Percentiles rank a stretch among this genome's conserved stretches.
Conservation (phyloP, 2,329 filamentous ascomycete genomes). For the Epichloe typhina region DNA sequence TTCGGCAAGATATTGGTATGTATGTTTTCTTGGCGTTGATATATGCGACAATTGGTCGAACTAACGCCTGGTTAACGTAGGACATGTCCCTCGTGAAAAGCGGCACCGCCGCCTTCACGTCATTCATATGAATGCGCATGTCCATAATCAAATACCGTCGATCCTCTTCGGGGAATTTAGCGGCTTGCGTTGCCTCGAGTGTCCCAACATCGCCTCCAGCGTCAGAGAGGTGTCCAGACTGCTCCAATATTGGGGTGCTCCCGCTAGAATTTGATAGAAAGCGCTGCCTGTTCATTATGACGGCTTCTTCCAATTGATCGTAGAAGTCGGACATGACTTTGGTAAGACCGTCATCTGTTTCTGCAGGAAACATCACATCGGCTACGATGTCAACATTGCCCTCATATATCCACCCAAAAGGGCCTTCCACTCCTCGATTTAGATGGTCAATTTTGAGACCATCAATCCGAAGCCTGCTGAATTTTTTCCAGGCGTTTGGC, state of each 20-base stretch:
- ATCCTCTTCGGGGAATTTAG: constrained; percentile 34
- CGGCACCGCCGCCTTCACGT: constrained; percentile 83
- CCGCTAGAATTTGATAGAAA: constrained; percentile 39
- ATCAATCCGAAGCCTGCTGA: constrained; percentile 83
- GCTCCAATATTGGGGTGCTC: constrained; percentile 14
- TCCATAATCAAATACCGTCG: constrained; percentile 85
- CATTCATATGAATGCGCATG: constrained; percentile 85
- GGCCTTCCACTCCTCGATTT: constrained; percentile 82
- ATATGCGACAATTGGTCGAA: constrained; percentile 92
- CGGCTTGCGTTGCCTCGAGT: constrained; percentile 6
- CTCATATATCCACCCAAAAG: constrained; percentile 96
- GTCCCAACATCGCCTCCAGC: constrained; percentile 9
- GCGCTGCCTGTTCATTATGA: constrained; percentile 61
- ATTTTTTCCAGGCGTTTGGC: constrained; percentile 80
- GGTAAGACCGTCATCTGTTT: constrained; percentile 74
- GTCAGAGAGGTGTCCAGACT: constrained; percentile 21
- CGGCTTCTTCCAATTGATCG: constrained; percentile 85
- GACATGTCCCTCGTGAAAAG: constrained; percentile 85
- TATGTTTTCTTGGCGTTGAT: constrained; percentile 94
- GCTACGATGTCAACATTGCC: constrained; percentile 94
- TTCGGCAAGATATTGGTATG: constrained; percentile 86
- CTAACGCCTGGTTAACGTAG: constrained; percentile 90
- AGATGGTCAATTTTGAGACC: constrained; percentile 90
- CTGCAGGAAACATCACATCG: constrained; percentile 86
- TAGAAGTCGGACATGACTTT: constrained; percentile 98